Percentiles rank a stretch among this genome's conserved stretches.
Conservation (phyloP, 2,329 filamentous ascomycete species). For the Botrytis deweyae region DNA sequence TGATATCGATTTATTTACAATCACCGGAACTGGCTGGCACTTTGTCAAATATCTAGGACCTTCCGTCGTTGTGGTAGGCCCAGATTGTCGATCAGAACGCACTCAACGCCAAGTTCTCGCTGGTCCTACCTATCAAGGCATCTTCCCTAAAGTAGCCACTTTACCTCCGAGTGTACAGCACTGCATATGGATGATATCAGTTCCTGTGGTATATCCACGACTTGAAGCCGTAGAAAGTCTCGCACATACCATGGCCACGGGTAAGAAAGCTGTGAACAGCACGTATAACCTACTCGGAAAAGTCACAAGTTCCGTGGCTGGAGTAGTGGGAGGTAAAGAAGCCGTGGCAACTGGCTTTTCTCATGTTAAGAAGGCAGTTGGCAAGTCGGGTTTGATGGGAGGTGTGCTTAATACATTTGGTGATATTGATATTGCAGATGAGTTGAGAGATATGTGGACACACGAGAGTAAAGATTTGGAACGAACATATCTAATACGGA, state of each 20-base stretch:
- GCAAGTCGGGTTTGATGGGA: slow-evolving; percentile 93
- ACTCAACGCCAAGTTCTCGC: slow-evolving; percentile 91
- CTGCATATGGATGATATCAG: slow-evolving; percentile 92
- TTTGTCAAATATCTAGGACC: slow-evolving; percentile 97
- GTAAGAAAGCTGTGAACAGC: slow-evolving; percentile 94
- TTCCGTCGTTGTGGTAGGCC: slow-evolving; percentile 82
- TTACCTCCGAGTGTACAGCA: slow-evolving; percentile 92
- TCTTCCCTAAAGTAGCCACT: slow-evolving; percentile 92
- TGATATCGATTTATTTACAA: slow-evolving; percentile 90
- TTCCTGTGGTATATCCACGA: slow-evolving; percentile 86
- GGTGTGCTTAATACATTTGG: slow-evolving; percentile 94
- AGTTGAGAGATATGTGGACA: slow-evolving; percentile 95
- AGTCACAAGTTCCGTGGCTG: slow-evolving; percentile 90
- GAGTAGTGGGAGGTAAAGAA: slow-evolving; percentile 91
- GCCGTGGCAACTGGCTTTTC: slow-evolving; percentile 91
- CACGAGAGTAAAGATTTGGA: slow-evolving; percentile 98
- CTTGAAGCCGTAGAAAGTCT: slow-evolving; percentile 89
- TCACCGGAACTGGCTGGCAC: slow-evolving; percentile 97
- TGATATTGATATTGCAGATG: slow-evolving; percentile 91
- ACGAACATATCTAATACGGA: slow-evolving; percentile 92
- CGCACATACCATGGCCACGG: slow-evolving; percentile 85
- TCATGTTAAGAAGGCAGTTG: slow-evolving; percentile 93
- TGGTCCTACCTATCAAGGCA: slow-evolving; percentile 92
- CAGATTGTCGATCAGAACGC: slow-evolving; percentile 88
- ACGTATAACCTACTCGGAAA: slow-evolving; percentile 96